phyloP scores from a whole-genome alignment of 2,329 filamentous ascomycete genomes.

The Fusarium dlaminii region DNA sequence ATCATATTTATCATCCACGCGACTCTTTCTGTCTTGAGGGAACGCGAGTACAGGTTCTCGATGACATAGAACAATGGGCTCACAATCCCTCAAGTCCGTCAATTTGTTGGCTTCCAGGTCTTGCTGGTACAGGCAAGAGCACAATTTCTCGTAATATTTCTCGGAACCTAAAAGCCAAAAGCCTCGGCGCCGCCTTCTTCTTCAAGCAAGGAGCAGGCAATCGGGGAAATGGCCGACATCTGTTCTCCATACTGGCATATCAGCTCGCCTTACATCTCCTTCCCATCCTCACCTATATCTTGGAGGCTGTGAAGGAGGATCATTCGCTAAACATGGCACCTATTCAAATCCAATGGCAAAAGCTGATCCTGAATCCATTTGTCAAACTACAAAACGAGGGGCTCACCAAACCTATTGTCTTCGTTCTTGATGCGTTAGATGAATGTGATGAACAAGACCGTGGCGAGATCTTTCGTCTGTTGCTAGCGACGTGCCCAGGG shows the following conservation, averaged over 20 bases:
- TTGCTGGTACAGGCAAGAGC: slow-evolving; percentile 4
- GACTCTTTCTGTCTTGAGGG: background rate
- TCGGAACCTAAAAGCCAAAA: background rate
- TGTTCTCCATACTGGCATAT: slow-evolving; percentile 49
- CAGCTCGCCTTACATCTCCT: slow-evolving; percentile 40
- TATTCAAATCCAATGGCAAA: background rate
- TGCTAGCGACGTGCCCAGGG: accelerated
- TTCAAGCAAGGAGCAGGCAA: background rate
- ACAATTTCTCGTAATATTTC: background rate
- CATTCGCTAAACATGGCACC: background rate
- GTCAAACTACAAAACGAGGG: accelerated
- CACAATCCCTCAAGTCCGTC: background rate
- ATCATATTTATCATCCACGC: background rate
- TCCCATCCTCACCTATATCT: slow-evolving; percentile 35
- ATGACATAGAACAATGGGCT: background rate
- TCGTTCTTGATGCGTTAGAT: slow-evolving; percentile 47
- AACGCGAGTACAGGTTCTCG: background rate
- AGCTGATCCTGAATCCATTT: slow-evolving; percentile 6
- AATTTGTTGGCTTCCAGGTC: background rate
- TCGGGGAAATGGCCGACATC: background rate
- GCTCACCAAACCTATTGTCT: accelerated
- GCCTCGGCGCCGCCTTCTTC: background rate
- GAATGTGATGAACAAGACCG: slow-evolving; percentile 29
- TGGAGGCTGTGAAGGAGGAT: background rate
- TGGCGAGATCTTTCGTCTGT: accelerated